A percentile compares a stretch with the other conserved stretches of the same genome.
These are phyloP conservation scores for Phytophthora tubulina DNA, from an alignment of 352 stramenopile species.

Conservation along the genomic window DNA sequence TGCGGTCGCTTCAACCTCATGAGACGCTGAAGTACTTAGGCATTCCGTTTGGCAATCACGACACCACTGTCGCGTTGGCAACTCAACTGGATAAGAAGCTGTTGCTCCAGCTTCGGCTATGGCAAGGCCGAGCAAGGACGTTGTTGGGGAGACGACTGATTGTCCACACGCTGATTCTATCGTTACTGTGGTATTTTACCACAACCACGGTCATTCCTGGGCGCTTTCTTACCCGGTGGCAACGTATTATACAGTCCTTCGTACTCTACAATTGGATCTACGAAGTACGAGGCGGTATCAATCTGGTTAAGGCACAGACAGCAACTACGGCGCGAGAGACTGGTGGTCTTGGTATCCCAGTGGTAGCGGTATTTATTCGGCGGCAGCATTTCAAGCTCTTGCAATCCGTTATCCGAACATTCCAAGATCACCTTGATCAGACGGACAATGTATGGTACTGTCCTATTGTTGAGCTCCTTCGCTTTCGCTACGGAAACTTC, in stretches of 20 bases:
- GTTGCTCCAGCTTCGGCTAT: background rate
- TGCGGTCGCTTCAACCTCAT: background rate
- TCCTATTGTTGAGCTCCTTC: too few relatives aligned
- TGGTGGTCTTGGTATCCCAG: too few relatives aligned
- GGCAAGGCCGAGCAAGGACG: slow-evolving; percentile 6
- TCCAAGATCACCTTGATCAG: too few relatives aligned
- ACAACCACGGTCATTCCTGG: background rate
- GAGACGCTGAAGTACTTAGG: slow-evolving; percentile 7
- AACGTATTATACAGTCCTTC: background rate
- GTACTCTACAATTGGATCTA: background rate
- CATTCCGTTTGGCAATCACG: slow-evolving; percentile 7
- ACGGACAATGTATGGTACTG: too few relatives aligned
- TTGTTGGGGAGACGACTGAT: slow-evolving; percentile 8
- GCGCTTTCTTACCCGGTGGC: background rate
- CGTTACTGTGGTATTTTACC: background rate
- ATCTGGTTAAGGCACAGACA: too few relatives aligned
- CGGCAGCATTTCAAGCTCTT: too few relatives aligned
- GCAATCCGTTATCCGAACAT: too few relatives aligned
- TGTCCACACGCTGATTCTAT: slow-evolving; percentile 12
- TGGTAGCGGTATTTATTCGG: too few relatives aligned
- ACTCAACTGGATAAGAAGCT: slow-evolving; percentile 2
- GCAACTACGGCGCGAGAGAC: too few relatives aligned
- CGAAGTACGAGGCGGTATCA: too few relatives aligned
- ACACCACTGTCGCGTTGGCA: background rate
- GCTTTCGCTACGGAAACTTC: too few relatives aligned